Evolutionary conservation across 139 green algal species (phyloP), one percentile per base, ranked within the genome.

Genomic region (Chlorella sp.): DNA sequence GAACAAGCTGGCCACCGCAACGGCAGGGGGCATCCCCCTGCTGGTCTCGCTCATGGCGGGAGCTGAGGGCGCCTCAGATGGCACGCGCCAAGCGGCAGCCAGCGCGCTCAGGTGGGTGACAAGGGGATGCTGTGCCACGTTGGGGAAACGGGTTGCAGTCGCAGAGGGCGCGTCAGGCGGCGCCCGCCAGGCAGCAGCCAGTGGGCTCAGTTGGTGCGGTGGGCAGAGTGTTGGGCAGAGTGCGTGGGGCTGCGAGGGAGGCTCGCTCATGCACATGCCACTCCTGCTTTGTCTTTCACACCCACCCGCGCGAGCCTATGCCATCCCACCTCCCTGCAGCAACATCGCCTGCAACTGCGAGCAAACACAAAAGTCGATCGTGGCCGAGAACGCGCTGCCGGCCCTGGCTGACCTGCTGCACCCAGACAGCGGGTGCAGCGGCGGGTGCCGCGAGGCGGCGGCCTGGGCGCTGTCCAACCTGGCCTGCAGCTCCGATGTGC

Each of bases 341-440:
- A 87, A 87, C 75, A 79, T 87, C 38, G 74, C 74, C 16, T 82
- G 73, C 74, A 87, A 84, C 75, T 86, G 82, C 73, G 82, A 86
- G 73, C 38, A 82, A n/a, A 73, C 75, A 22, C 83, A 87, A 51
- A n/a, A 38, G 34, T 48, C 46, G 28, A 84, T 87, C 4, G 75
- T 75, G 44, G 36, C 28, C 1, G 83, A 83, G 64, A 76, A 76
- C 3, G 75, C 64, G 48, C 65, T 87, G 74, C 74, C 75, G 1
- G 83, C 70, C 41, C 41, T 86, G 73, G 48, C 36, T 3, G 73
- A 76, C 13, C 30, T 86, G 58, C 58, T 86, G 80, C 34, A n/a
- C 0, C 67, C 48, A 0, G 16, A 6, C 9, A 8, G 48, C 68
- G 67, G 24, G 48, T 58, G 46, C 46, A 60, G 73, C 43, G n/a